Percentiles rank a stretch among this genome's conserved stretches.
phyloP scores from a whole-genome alignment of 2,329 filamentous ascomycete species.

The Sclerotinia trifoliorum region DNA sequence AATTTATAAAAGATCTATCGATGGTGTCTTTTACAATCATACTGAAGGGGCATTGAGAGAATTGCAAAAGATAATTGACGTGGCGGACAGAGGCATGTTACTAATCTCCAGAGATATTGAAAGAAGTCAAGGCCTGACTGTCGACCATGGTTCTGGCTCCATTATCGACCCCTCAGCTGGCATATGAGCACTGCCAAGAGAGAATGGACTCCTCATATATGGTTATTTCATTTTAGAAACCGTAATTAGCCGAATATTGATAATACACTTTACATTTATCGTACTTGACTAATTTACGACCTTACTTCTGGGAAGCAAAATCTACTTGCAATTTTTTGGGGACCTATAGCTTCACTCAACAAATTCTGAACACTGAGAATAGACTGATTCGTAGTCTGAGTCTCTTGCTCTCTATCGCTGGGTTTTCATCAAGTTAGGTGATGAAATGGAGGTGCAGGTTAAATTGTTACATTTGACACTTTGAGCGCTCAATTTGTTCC shows the following conservation, averaged over 20 bases:
- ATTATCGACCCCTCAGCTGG: not conserved
- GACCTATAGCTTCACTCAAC: not conserved
- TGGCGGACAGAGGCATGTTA: constrained; percentile 39
- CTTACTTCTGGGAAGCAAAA: not conserved
- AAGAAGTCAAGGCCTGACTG: constrained; percentile 7
- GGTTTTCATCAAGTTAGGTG: not conserved
- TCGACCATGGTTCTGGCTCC: not conserved
- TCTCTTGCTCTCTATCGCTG: not conserved
- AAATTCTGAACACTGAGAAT: not conserved
- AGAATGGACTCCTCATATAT: not conserved
- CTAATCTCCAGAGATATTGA: constrained; percentile 31
- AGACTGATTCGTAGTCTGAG: not conserved
- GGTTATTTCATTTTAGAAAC: not conserved
- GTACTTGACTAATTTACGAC: not conserved
- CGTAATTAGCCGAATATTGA: not conserved
- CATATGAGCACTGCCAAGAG: not conserved
- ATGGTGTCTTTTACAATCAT: constrained; percentile 39
- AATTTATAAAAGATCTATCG: constrained; percentile 37
- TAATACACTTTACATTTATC: not conserved
- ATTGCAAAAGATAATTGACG: constrained; percentile 37
- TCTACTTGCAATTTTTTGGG: not conserved
- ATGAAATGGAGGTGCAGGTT: not conserved
- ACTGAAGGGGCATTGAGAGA: constrained; percentile 37
- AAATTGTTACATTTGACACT: not conserved
- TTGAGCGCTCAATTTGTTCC: not conserved